phyloP scores from a whole-genome alignment of 2,329 filamentous ascomycete genomes.

The Colletotrichum kahawae region DNA sequence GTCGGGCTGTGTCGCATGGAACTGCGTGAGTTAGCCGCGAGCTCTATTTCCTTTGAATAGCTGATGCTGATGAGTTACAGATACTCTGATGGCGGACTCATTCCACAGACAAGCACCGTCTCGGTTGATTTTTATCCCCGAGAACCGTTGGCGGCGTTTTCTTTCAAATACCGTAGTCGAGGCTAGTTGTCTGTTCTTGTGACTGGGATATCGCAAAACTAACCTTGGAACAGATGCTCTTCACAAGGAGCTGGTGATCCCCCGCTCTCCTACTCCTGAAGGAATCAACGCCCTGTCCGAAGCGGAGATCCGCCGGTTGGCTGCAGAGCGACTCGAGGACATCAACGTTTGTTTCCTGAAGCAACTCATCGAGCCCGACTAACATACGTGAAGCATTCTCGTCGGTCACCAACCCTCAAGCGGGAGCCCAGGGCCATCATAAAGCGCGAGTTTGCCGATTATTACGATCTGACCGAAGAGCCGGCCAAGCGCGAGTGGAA shows the following conservation, averaged over 20 bases:
- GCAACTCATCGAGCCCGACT: not conserved
- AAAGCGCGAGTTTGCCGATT: slow-evolving; percentile 17
- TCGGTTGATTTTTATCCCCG: slow-evolving; percentile 8
- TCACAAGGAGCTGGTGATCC: slow-evolving; percentile 23
- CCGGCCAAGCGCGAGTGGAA: slow-evolving; percentile 18
- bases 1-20: slow-evolving; percentile 24
- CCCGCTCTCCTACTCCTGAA: slow-evolving; percentile 20
- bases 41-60: not conserved
- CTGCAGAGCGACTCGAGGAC: slow-evolving; percentile 11
- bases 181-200: not conserved
- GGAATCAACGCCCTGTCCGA: slow-evolving; percentile 10
- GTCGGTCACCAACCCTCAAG: slow-evolving; percentile 3
- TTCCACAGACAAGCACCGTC: not conserved
- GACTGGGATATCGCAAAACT: not conserved
- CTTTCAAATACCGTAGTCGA: slow-evolving; percentile 29
- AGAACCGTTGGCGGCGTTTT: slow-evolving; percentile 18
- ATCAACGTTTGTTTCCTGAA: slow-evolving; percentile 1
- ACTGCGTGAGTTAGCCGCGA: slow-evolving; percentile 20
- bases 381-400: not conserved
- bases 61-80: not conserved
- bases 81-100: slow-evolving; percentile 3
- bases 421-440: slow-evolving; percentile 2
- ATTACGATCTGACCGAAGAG: slow-evolving; percentile 17
- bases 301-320: slow-evolving; percentile 17
- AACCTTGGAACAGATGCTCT: slow-evolving; percentile 22